A percentile compares a stretch with the other conserved stretches of the same genome.
phyloP scores from a whole-genome alignment of 495 filamentous ascomycete species.

The Xylaria intraflava region DNA sequence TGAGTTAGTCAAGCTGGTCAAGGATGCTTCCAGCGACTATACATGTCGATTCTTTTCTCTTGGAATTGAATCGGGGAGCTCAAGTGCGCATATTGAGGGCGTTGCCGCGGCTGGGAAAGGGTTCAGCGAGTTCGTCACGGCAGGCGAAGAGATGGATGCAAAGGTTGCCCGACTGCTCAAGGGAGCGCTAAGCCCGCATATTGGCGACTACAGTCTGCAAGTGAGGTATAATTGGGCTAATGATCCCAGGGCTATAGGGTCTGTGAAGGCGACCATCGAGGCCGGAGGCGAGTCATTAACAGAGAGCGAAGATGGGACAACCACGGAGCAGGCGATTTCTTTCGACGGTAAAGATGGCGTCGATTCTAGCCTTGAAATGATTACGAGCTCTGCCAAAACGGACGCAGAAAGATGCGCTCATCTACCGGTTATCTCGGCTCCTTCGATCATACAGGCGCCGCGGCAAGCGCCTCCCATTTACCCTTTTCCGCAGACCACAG shows the following conservation, averaged over 20 bases:
- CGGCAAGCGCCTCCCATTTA: slow-evolving; percentile 51
- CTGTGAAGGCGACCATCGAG: slow-evolving; percentile 39
- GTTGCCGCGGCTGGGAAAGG: slow-evolving; percentile 60
- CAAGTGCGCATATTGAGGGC: slow-evolving; percentile 60
- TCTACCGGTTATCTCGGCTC: slow-evolving; percentile 42
- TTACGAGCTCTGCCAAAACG: slow-evolving; percentile 15
- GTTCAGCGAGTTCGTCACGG: slow-evolving; percentile 54
- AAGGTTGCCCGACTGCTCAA: slow-evolving; percentile 69
- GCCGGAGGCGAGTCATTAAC: slow-evolving; percentile 13
- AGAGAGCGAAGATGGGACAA: neutral
- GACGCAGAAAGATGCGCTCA: slow-evolving; percentile 35
- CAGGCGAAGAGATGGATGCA: slow-evolving; percentile 49
- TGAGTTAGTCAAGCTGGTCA: slow-evolving; percentile 57
- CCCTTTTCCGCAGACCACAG: slow-evolving; percentile 57
- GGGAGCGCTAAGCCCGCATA: slow-evolving; percentile 55
- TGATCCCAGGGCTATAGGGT: slow-evolving; percentile 53
- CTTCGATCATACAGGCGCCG: slow-evolving; percentile 57
- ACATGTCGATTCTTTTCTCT: slow-evolving; percentile 53
- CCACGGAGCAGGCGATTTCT: slow-evolving; percentile 36
- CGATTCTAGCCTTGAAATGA: slow-evolving; percentile 28
- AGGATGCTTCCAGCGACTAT: slow-evolving; percentile 44
- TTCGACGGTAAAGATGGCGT: slow-evolving; percentile 42
- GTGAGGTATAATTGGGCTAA: slow-evolving; percentile 49
- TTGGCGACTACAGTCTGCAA: slow-evolving; percentile 53
- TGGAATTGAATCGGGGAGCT: slow-evolving; percentile 56